Evolutionary conservation across 495 filamentous ascomycete species (phyloP).

Genomic region (Chaetomidium leptoderma): DNA sequence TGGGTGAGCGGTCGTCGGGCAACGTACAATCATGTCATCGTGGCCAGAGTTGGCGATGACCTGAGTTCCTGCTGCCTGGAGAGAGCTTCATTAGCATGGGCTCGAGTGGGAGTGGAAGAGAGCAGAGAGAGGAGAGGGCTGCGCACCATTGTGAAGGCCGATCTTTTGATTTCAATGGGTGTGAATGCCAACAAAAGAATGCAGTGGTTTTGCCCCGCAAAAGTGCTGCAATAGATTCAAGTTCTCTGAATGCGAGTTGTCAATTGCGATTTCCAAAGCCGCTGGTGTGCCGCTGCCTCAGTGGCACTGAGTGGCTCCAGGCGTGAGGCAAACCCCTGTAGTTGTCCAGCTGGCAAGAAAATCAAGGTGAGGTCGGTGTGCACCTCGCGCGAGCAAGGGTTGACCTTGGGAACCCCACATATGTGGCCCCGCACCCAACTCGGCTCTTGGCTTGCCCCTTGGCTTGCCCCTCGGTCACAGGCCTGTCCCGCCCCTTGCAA

Average conservation of each 20-base stretch:
- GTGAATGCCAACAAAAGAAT: not conserved
- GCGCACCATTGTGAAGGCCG: conserved; percentile 21
- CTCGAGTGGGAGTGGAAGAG: not conserved
- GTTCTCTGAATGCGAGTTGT: not conserved
- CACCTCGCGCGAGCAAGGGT: not conserved
- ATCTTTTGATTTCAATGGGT: not conserved
- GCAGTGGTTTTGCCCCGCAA: not conserved
- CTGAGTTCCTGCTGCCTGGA: conserved; percentile 32
- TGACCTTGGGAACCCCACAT: not conserved
- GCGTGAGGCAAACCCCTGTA: conserved; percentile 19
- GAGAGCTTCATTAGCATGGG: conserved; percentile 13
- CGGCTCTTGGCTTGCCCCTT: conserved; percentile 11
- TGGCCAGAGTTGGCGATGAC: conserved; percentile 55
- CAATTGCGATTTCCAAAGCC: not conserved
- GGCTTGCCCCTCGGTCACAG: conserved; percentile 15
- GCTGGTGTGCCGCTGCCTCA: not conserved
- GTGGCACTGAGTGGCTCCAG: not conserved
- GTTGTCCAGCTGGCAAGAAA: conserved; percentile 35
- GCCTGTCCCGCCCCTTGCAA: not conserved
- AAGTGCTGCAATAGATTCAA: not conserved
- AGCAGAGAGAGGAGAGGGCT: not conserved
- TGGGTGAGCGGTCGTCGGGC: not conserved
- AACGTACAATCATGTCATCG: conserved; percentile 99
- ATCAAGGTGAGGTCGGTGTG: conserved; percentile 22
- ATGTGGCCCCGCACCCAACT: not conserved